These are phyloP conservation scores for Lipomyces sp. DNA, from an alignment of 805 yeast genomes.

Conservation along the genomic window DNA sequence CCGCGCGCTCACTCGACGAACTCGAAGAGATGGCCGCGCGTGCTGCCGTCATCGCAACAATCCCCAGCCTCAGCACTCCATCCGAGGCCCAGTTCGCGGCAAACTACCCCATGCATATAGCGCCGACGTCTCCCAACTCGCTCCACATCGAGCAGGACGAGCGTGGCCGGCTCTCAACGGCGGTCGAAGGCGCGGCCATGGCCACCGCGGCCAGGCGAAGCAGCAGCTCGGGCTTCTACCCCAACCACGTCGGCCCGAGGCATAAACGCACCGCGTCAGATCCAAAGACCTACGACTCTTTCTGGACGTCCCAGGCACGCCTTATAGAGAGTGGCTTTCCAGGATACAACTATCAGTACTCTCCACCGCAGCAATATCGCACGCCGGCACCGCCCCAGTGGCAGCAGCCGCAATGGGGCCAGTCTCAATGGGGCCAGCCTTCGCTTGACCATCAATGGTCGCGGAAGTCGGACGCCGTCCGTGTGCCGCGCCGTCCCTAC, in stretches of 20 bases:
- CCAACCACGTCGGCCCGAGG: too few relatives aligned
- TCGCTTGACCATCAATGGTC: too few relatives aligned
- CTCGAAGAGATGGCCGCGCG: conserved; percentile 18
- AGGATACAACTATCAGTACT: too few relatives aligned
- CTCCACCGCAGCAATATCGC: too few relatives aligned
- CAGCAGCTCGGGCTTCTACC: background rate
- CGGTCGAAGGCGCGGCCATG: background rate
- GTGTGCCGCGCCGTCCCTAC: too few relatives aligned
- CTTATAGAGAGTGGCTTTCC: too few relatives aligned
- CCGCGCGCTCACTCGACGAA: conserved; percentile 27
- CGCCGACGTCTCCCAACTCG: conserved; percentile 1
- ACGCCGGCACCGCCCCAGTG: too few relatives aligned
- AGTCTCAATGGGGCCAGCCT: too few relatives aligned
- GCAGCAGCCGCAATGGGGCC: too few relatives aligned
- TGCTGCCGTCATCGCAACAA: background rate
- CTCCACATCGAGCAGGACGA: conserved; percentile 10
- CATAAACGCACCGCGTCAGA: background rate
- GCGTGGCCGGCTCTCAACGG: conserved; percentile 9
- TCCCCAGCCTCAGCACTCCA: too few relatives aligned
- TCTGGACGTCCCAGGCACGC: conserved; percentile 8
- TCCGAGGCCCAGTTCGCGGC: too few relatives aligned
- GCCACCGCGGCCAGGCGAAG: background rate
- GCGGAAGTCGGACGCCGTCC: too few relatives aligned
- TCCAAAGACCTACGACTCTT: conserved; percentile 10
- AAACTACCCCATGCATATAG: background rate